Base-by-base conservation (phyloP, 140 eudicot species). In the Flaveria floridana region DNA sequence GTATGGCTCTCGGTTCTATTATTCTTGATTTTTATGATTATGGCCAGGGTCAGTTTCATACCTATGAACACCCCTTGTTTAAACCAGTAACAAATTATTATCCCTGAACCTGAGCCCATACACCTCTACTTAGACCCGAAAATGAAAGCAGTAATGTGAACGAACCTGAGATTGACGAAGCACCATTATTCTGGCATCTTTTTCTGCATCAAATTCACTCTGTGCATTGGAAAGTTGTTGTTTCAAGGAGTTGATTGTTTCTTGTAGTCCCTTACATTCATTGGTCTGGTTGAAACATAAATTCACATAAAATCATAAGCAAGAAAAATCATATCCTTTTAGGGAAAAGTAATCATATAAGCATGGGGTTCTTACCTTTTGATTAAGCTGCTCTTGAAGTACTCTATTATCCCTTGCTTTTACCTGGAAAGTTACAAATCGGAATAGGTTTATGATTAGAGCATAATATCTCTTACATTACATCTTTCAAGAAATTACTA, bases 301-400 rank as follows among this genome's bases (percentile, higher is more conserved):
- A 42, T 26, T 70, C 12, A 68, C 71, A n/a, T 51, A 16, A 19
- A 73, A 28, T 4, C 11, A 20, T 8, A 41, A 81, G 34, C 75
- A 71, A 78, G 44, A 48, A 67, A 13, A 28, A 65, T 39, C 19
- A 50, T 26, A 13, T 70, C 5, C 16, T 30, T 76, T 34, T 41
- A 58, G 14, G 26, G 14, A 56, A 57, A 76, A 39, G 37, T 39
- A 37, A 37, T 16, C 52, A 3, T 37, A 70, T 34, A 5, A 65
- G 19, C 72, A 30, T 12, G 30, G 52, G 58, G 6, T 69, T 16
- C 34, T 6, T 80, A 88, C 99, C 99, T 94, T 90, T 80, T 85
- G 89, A 83, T 78, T 84, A 71, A 94, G 97, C 86, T 94, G 97
- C 78, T 90, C 99, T 77, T 94, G 95, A 68, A 90, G 89, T 73